Evolutionary conservation across 208 protist species (phyloP).

Genomic region (Acanthamoeba lenticulata): DNA sequence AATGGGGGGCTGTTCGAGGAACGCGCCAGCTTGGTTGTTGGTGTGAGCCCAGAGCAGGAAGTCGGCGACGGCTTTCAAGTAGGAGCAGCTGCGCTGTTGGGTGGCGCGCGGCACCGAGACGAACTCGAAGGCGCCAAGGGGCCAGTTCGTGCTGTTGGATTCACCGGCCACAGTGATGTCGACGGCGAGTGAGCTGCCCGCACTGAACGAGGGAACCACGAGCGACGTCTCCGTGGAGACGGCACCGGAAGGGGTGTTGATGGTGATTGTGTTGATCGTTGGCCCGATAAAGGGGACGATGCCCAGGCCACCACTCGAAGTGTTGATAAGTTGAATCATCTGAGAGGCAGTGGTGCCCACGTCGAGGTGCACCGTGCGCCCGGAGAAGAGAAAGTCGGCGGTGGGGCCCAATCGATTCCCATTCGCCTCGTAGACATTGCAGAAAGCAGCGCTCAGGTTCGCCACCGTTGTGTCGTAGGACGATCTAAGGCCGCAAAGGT

Average conservation of each 20-base stretch:
- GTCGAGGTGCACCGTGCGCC: background rate
- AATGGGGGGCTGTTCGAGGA: background rate
- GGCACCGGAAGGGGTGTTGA: too few species aligned
- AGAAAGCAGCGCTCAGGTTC: too few species aligned
- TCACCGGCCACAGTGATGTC: too few species aligned
- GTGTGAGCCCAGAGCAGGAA: background rate
- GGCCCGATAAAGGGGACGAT: background rate
- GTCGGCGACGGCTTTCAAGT: background rate
- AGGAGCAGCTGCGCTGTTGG: background rate
- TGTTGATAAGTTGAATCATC: too few species aligned
- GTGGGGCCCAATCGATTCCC: background rate
- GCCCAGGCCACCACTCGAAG: background rate
- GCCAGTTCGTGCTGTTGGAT: background rate
- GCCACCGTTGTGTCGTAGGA: background rate
- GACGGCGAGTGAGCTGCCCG: background rate
- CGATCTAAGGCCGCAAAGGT: background rate
- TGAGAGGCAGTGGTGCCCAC: background rate
- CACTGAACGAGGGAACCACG: background rate
- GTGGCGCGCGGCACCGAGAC: background rate
- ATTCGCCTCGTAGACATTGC: background rate
- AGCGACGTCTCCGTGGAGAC: too few species aligned
- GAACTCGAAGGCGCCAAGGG: background rate
- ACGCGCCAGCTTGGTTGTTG: background rate
- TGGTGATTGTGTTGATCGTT: too few species aligned
- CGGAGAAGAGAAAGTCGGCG: background rate